Conservation (phyloP, 805 yeast species). For the Candida coquimbonensis region DNA sequence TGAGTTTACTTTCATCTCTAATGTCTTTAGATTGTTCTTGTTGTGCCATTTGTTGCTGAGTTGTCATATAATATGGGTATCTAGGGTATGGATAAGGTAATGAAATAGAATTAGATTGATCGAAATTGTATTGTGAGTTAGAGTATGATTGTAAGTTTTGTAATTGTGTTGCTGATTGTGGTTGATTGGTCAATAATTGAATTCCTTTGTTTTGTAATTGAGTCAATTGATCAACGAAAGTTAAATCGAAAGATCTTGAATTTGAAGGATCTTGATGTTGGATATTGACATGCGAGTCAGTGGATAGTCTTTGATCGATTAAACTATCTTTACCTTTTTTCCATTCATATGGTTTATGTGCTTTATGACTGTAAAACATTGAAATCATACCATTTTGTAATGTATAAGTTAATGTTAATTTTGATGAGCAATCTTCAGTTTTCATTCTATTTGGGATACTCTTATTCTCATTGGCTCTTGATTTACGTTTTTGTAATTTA, state of each 20-base stretch:
- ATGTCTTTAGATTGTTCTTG: too few species aligned
- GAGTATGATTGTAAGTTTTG: constrained; percentile 2
- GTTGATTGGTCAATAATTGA: constrained; percentile 2
- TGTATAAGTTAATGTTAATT: constrained; percentile 32
- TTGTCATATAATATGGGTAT: constrained; percentile 3
- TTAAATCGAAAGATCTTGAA: constrained; percentile 1
- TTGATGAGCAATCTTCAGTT: constrained; percentile 35
- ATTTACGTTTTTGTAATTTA: constrained; percentile 33
- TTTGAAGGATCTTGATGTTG: not conserved
- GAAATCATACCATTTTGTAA: constrained; percentile 30
- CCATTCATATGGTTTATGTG: constrained; percentile 33
- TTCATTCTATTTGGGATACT: constrained; percentile 33
- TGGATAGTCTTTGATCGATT: not conserved
- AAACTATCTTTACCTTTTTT: constrained; percentile 7
- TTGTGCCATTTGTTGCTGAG: not conserved
- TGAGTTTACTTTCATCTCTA: too few species aligned
- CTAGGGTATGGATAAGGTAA: not conserved
- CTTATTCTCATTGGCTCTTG: constrained; percentile 33
- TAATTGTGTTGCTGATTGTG: constrained; percentile 4
- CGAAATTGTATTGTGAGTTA: too few species aligned
- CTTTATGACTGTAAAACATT: constrained; percentile 32
- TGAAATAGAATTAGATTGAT: not conserved
- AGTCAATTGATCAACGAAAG: constrained; percentile 3
- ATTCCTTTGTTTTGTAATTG: not conserved
- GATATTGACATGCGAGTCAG: not conserved